These are phyloP conservation scores for Helicocarpus griseus DNA, from an alignment of 2,329 filamentous ascomycete species.

Conservation along the genomic window DNA sequence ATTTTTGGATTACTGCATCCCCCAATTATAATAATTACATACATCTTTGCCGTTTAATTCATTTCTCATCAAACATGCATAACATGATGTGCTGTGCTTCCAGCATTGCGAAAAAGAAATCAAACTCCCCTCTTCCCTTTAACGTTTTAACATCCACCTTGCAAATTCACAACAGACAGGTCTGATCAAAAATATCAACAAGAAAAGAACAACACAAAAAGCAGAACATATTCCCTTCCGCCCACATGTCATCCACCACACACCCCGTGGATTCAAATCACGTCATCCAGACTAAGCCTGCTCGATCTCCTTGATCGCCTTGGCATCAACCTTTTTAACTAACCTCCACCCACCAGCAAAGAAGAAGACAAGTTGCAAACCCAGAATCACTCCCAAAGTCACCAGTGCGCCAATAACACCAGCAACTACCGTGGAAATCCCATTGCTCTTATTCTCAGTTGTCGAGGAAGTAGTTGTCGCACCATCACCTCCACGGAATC, in stretches of 20 bases:
- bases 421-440: constrained; percentile 61
- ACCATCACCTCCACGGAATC: constrained; percentile 21
- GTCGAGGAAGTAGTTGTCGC: constrained; percentile 19
- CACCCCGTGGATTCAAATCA: too few species aligned
- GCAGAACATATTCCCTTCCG: background rate
- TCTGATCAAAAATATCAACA: too few species aligned
- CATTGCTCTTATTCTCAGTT: constrained; percentile 21
- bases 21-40: too few species aligned
- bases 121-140: too few species aligned
- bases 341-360: constrained; percentile 49
- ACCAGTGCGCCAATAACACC: constrained; percentile 71
- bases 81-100: too few species aligned
- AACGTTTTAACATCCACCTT: too few species aligned
- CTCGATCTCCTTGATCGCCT: background rate
- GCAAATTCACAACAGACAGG: too few species aligned
- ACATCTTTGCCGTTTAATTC: too few species aligned
- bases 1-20: too few species aligned
- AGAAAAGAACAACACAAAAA: too few species aligned
- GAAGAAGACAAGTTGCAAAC: constrained; percentile 44
- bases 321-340: constrained; percentile 40
- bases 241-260: background rate
- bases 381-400: constrained; percentile 54
- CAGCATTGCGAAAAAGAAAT: too few species aligned
- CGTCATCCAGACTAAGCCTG: constrained; percentile 3
- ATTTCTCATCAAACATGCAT: too few species aligned